Base-by-base conservation (phyloP, 2,329 filamentous ascomycete genomes). In the Curvularia lunata region DNA sequence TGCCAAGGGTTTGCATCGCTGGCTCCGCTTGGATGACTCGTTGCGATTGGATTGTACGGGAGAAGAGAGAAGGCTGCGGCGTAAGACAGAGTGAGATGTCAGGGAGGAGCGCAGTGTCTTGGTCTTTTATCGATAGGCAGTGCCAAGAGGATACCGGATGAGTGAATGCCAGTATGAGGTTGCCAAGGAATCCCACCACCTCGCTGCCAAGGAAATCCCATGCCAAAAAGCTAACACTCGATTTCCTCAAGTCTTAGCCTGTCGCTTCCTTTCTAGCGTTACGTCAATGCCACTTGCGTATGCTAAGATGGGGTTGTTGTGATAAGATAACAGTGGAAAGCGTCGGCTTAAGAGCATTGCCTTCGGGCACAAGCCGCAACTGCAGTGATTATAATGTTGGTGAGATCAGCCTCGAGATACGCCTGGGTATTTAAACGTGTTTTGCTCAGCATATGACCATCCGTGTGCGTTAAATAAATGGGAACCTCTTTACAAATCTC, bases 71-170 rank as follows among this genome's bases (percentile, higher is more conserved):
- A 37, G 8, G 12, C 10, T 49, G 49, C 54, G 32, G 54, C 41
- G 55, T 32, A 56, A 19, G 16, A 32, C 38, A 18, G 21, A 25
- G 9, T 42, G 23, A 38, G n/a, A 56, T 63, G 56, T 46, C 48
- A 60, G 45, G 57, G 58, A 52, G 62, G 52, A 61, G 52, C 45
- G 56, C 45, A 34, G 59, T 27, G 54, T 34, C 60, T 61, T 55
- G 58, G 55, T 48, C 21, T 46, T 62, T 62, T 55, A 57, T 65
- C 47, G 10, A 30, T 30, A 4, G 28, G 28, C 25, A 27, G n/a
- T 30, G 28, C 28, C 28, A 30, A 30, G 28, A 10, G 28, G 28
- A 30, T n/a, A n/a, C n/a, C n/a, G n/a, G n/a, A n/a, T n/a, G n/a
- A n/a, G n/a, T n/a, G n/a, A n/a, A n/a, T n/a, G n/a, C n/a, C n/a